These are phyloP conservation scores for Solanum paucissectum DNA, from an alignment of 257 asterid genomes.

Conservation along the genomic window DNA sequence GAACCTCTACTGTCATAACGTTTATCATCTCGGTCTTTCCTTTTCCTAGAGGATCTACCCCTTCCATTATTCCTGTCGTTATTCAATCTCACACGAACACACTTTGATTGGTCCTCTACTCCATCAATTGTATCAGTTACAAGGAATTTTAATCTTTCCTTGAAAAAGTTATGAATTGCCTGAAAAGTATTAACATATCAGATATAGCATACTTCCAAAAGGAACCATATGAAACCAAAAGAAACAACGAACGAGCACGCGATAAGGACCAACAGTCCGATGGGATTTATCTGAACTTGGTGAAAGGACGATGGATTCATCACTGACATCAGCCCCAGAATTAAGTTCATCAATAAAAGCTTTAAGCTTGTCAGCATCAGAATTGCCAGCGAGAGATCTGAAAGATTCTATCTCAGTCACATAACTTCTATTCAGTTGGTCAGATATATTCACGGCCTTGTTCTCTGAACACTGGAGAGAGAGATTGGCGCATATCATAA, in stretches of 20 bases:
- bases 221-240: not conserved
- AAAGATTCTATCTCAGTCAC: slow-evolving; percentile 61
- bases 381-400: slow-evolving; percentile 67
- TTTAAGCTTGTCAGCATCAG: slow-evolving; percentile 54
- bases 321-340: slow-evolving; percentile 29
- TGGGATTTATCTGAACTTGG: slow-evolving; percentile 84
- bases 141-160: slow-evolving; percentile 73
- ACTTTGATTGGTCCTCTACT: slow-evolving; percentile 64
- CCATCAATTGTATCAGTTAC: slow-evolving; percentile 92
- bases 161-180: slow-evolving; percentile 91
- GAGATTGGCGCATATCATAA: not conserved
- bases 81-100: slow-evolving; percentile 74
- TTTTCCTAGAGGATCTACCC: slow-evolving; percentile 58
- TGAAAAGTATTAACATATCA: slow-evolving; percentile 25
- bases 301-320: slow-evolving; percentile 50
- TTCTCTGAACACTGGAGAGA: slow-evolving; percentile 44
- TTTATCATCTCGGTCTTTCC: slow-evolving; percentile 65
- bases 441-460: slow-evolving; percentile 34
- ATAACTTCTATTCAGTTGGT: slow-evolving; percentile 39
- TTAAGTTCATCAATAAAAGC: slow-evolving; percentile 36
- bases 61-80: slow-evolving; percentile 40
- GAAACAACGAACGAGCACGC: not conserved
- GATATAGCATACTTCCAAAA: slow-evolving; percentile 13
- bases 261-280: slow-evolving; percentile 49
- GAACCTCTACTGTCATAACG: slow-evolving; percentile 86